Base-by-base conservation (phyloP, 2,329 filamentous ascomycete species). In the Aspergillus fischeri region DNA sequence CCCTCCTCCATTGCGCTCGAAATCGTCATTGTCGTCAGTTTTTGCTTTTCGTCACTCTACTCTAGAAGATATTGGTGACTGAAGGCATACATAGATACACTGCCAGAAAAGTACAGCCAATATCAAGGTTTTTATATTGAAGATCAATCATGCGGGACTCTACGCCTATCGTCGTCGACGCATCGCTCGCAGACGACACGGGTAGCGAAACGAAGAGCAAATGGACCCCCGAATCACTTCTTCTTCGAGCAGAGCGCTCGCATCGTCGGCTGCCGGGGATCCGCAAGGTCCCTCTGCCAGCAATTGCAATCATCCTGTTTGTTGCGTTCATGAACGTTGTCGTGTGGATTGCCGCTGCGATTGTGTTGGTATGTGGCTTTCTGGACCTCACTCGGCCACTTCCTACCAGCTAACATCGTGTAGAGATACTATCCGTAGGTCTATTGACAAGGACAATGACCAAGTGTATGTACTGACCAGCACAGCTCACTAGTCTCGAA, bases 401-500 rank as follows among this genome's bases (percentile, higher is more conserved):
- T 32, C 45, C 29, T 29, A 47, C 60, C 67, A 54, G 67, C 54
- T 28, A 38, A 53, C 51, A 9, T 9, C 48, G 11, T 52, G 27
- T 48, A 76, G 73, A 66, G 65, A 56, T 75, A 70, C 51, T 67
- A 75, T 60, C 70, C 73, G 73, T 75, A 61, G 11, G 17, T 48
- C 9, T 29, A 21, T 8, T 53, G 4, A 29, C 7, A 29, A 21
- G 45, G 14, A 29, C 48, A 20, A 42, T 5, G 29, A n/a, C 21
- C 47, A 21, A 44, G 7, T 35, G 32, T 41, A 2, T 25, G 20
- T 52, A 38, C 42, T 14, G 56, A 58, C 41, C 58, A 52, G 8
- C 29, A 70, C 58, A 83, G 81, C 0, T 77, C 81, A 0, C 82
- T 97, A 60, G 85, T 92, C 51, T 89, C 89, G 1, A 88, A 92